Conservation (phyloP, 768 basidiomycete species). For the Macrolepiota dolichaula region DNA sequence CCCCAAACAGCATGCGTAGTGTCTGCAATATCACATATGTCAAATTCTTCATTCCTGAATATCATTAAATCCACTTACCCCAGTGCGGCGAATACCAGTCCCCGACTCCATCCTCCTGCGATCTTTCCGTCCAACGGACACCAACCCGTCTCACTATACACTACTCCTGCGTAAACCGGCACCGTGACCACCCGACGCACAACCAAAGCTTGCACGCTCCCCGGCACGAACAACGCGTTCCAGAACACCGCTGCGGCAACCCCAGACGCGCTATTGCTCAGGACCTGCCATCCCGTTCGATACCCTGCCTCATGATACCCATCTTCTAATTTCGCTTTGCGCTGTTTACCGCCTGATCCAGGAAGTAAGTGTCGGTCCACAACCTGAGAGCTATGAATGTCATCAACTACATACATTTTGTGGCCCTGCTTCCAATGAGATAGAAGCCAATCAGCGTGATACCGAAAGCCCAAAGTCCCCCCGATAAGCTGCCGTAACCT, state of each 20-base stretch:
- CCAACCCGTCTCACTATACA: conserved; percentile 46
- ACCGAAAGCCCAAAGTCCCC: conserved; percentile 64
- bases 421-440: conserved; percentile 75
- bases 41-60: background rate
- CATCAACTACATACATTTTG: conserved; percentile 57
- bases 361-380: background rate
- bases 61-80: conserved; percentile 43
- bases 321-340: conserved; percentile 75
- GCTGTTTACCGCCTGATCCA: conserved; percentile 60
- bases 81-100: conserved; percentile 58
- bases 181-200: conserved; percentile 20
- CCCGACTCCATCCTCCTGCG: conserved; percentile 52
- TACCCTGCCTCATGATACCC: conserved; percentile 73
- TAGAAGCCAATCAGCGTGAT: conserved; percentile 74
- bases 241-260: conserved; percentile 58
- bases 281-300: conserved; percentile 75
- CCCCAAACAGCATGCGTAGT: conserved; percentile 85
- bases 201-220: conserved; percentile 32
- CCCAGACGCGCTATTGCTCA: conserved; percentile 75
- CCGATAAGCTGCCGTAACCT: conserved; percentile 70
- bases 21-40: conserved; percentile 40
- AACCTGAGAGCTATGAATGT: background rate
- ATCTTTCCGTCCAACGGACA: conserved; percentile 53
- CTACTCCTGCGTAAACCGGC: conserved; percentile 17
- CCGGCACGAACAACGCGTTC: conserved; percentile 55